Evolutionary conservation across 805 yeast species (phyloP), one percentile per base, ranked within the genome.

Genomic region (Lipomyces mesembrius): DNA sequence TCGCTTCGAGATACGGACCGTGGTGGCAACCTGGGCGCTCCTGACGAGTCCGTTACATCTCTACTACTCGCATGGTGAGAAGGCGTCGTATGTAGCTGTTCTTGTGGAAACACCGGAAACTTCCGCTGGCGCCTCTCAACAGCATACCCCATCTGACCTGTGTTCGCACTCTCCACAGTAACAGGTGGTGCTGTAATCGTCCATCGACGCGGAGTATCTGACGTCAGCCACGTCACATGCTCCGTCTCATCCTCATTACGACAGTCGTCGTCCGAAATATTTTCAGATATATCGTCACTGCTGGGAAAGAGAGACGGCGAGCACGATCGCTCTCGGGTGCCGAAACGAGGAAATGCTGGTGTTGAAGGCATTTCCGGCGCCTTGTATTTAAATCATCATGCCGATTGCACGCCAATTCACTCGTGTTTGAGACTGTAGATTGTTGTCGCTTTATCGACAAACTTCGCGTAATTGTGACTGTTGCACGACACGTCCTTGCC

Each of bases 221-320:
- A 43, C 22, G 49, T 43, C 49, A 17, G 49, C 49, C 49, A 43
- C 49, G 49, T 43, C 25, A 43, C 49, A n/a, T n/a, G 49, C 25
- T 43, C 49, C 22, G 8, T 8, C 7, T 43, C 22, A 17, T 43
- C 49, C 8, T 43, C 49, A 43, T 7, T 17, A 43, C 49, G 20
- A 17, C 3, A 1, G 49, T 43, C 49, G 9, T 43, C 22, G 9
- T 43, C 49, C 20, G 49, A 43, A n/a, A 43, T n/a, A 43, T 43
- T n/a, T 5, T 43, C 49, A n/a, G 49, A 43, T 1, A 43, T 43
- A 43, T 43, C 49, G 49, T 43, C 49, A n/a, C 49, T 43, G 9
- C 49, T n/a, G 20, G 8, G 22, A n/a, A 17, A n/a, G 22, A 17
- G 22, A 12, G 49, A 17, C 49, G 3, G 2, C 9, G 49, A 43